These are phyloP conservation scores for Cladosporium colombiae DNA, from an alignment of 2,329 filamentous ascomycete genomes.

Conservation along the genomic window DNA sequence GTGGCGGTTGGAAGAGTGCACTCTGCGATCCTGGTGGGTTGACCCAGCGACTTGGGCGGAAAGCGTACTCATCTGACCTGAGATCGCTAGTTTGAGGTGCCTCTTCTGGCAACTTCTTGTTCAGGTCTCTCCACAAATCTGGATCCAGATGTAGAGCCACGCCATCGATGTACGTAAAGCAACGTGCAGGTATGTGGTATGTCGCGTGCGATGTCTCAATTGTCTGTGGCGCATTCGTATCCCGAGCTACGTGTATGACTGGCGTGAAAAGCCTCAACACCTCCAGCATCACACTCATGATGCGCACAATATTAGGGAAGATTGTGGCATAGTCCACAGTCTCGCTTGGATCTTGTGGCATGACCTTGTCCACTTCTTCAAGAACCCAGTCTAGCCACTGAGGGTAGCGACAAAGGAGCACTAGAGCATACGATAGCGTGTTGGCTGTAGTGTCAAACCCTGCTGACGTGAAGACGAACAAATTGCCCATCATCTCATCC, in stretches of 20 bases:
- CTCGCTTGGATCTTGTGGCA: conserved; percentile 30
- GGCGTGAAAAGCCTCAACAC: conserved; percentile 47
- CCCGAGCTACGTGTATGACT: conserved; percentile 42
- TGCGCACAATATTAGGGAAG: conserved; percentile 48
- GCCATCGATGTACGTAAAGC: conserved; percentile 41
- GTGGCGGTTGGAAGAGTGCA: conserved; percentile 39
- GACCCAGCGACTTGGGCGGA: conserved; percentile 46
- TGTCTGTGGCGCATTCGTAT: conserved; percentile 34
- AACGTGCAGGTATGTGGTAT: conserved; percentile 38
- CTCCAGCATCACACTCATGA: conserved; percentile 54
- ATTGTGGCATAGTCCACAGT: conserved; percentile 45
- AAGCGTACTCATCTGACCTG: conserved; percentile 37
- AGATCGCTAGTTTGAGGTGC: background rate
- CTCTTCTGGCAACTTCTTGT: conserved; percentile 23
- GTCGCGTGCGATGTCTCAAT: conserved; percentile 32
- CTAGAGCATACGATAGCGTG: conserved; percentile 52
- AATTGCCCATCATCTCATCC: conserved; percentile 47
- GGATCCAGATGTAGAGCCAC: conserved; percentile 34
- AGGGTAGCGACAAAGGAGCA: conserved; percentile 49
- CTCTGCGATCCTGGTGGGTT: conserved; percentile 26
- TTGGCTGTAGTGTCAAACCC: conserved; percentile 55
- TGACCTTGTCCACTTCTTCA: conserved; percentile 49
- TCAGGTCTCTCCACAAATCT: conserved; percentile 29
- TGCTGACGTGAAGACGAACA: conserved; percentile 49
- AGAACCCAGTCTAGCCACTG: conserved; percentile 55